phyloP scores from a whole-genome alignment of 257 asterid genomes.

The Rehmannia glutinosa region DNA sequence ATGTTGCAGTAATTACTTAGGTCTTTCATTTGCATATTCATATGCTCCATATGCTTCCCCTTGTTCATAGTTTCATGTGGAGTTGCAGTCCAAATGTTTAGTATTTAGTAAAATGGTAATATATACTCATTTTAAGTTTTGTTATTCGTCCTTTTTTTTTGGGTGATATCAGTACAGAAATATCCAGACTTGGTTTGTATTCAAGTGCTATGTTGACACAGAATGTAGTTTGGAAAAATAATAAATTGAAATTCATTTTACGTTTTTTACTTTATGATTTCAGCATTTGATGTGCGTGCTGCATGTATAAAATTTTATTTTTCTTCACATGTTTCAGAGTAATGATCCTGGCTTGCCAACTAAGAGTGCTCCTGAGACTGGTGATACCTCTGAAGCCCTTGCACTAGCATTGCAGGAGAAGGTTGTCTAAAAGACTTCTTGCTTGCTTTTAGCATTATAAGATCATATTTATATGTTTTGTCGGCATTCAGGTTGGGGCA shows the following conservation, averaged over 20 bases:
- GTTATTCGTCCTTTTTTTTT: too few species aligned
- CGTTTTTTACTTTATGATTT: conserved; percentile 1
- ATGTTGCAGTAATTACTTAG: too few species aligned
- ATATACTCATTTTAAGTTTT: too few species aligned
- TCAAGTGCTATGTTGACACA: background rate
- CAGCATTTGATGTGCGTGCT: background rate
- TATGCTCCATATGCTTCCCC: too few species aligned
- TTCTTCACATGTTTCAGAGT: conserved; percentile 37
- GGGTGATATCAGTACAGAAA: too few species aligned
- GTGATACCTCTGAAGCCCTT: conserved; percentile 59
- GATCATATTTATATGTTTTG: conserved; percentile 16
- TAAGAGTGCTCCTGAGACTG: conserved; percentile 29
- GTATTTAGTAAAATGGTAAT: too few species aligned
- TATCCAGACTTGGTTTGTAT: background rate
- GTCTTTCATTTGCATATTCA: too few species aligned
- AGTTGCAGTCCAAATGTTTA: too few species aligned
- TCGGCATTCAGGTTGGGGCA: conserved; percentile 56
- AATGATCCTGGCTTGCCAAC: conserved; percentile 33
- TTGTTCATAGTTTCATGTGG: too few species aligned
- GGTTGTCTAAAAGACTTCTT: conserved; percentile 39
- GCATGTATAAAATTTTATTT: background rate
- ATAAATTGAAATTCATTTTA: background rate
- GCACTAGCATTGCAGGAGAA: conserved; percentile 90
- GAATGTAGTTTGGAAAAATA: background rate
- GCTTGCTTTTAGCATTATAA: conserved; percentile 2